Evolutionary conservation across 345 rosid genomes (phyloP).

Genomic region (Dipteronia dyeriana): DNA sequence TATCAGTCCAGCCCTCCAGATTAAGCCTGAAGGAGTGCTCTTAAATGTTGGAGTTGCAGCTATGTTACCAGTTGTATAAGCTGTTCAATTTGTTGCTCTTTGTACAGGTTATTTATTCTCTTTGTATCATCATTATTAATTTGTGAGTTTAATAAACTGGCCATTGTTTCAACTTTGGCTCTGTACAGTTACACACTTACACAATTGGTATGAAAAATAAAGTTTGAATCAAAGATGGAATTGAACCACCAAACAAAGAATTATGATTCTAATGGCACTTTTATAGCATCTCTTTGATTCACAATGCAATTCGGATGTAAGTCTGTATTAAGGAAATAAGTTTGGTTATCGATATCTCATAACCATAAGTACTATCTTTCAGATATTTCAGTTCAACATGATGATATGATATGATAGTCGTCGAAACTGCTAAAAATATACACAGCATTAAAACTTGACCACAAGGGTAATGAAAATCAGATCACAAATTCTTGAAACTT

Average conservation of each 20-base stretch:
- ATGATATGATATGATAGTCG: no score
- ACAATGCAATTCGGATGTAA: no score
- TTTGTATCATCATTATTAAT: background rate
- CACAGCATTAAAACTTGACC: no score
- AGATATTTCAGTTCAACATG: no score
- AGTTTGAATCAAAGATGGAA: background rate
- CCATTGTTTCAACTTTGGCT: background rate
- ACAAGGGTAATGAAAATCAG: no score
- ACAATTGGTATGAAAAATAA: background rate
- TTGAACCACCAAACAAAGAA: no score
- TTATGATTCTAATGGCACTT: background rate
- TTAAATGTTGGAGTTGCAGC: constrained; percentile 35
- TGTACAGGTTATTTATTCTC: background rate
- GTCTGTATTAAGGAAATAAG: no score
- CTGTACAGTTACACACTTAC: background rate
- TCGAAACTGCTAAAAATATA: no score
- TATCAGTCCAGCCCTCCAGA: constrained; percentile 68
- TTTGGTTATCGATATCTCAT: no score
- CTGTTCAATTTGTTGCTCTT: background rate
- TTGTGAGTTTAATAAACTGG: background rate
- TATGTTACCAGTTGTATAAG: constrained; percentile 50
- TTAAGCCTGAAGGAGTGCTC: constrained; percentile 51
- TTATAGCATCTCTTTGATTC: background rate
- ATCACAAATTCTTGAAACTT: no score
- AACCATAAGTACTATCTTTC: no score